phyloP scores from a whole-genome alignment of 306 rosid species.

The Elaeagnus macrophylla region DNA sequence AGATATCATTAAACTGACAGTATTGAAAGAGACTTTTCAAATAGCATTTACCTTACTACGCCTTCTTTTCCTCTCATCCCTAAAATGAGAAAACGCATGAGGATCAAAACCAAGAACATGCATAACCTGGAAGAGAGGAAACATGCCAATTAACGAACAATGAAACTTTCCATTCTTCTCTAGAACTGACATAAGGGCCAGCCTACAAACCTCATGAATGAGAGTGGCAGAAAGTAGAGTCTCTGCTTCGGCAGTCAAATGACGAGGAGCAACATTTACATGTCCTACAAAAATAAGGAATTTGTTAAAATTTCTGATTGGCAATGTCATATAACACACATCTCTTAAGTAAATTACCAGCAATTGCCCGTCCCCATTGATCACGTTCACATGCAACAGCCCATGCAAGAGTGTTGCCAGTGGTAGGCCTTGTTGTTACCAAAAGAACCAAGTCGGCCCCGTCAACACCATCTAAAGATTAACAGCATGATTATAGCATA shows the following conservation, averaged over 20 bases:
- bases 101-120: constrained; percentile 99
- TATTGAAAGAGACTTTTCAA: constrained; percentile 4
- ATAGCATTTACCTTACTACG: constrained; percentile 55
- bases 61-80: constrained; percentile 94
- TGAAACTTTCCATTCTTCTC: constrained; percentile 10
- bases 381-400: constrained; percentile 99
- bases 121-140: constrained; percentile 61
- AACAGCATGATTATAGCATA: neutral
- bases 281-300: constrained; percentile 50
- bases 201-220: constrained; percentile 71
- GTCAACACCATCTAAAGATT: constrained; percentile 69
- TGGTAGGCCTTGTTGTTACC: constrained; percentile 96
- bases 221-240: constrained; percentile 92
- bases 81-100: constrained; percentile 93
- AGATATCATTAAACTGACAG: too few relatives aligned
- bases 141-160: constrained; percentile 16
- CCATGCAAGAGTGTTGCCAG: constrained; percentile 98
- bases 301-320: constrained; percentile 17
- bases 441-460: constrained; percentile 88
- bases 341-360: constrained; percentile 46
- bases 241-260: constrained; percentile 96
- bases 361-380: constrained; percentile 99
- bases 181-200: constrained; percentile 8
- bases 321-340: constrained; percentile 12
- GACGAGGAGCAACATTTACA: constrained; percentile 98